Conservation (phyloP, 345 rosid species). For the Eutrema heterophyllum region DNA sequence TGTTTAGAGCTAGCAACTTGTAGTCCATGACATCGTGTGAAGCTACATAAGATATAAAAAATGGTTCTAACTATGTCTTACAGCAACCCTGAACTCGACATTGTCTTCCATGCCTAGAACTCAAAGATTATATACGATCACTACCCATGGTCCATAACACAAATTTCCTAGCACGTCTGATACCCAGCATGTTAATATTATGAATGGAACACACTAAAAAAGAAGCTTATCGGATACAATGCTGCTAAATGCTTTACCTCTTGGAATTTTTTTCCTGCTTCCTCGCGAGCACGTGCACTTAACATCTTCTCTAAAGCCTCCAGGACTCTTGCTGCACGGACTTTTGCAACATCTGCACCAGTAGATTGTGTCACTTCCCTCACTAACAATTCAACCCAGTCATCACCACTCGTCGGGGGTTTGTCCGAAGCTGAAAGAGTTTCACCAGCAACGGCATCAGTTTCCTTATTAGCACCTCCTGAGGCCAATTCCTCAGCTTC, state of each 20-base stretch:
- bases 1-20: neutral
- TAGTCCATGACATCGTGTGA: neutral
- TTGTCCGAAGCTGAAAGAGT: constrained; percentile 19
- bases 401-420: constrained; percentile 50
- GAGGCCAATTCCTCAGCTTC: constrained; percentile 21
- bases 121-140: neutral
- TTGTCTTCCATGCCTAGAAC: neutral
- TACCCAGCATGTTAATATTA: neutral
- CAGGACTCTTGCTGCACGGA: constrained; percentile 58
- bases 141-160: neutral
- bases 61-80: neutral
- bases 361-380: constrained; percentile 55
- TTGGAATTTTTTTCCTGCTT: constrained; percentile 41
- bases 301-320: constrained; percentile 70
- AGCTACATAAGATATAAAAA: neutral
- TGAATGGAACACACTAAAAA: neutral
- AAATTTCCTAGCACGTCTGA: neutral
- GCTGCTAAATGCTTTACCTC: constrained; percentile 38
- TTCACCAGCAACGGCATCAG: constrained; percentile 19
- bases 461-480: constrained; percentile 23
- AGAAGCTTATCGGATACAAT: neutral
- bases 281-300: constrained; percentile 43
- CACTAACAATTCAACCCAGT: constrained; percentile 82
- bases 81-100: neutral
- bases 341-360: constrained; percentile 66